These are phyloP conservation scores for Eudorina sp. DNA, from an alignment of 139 green algal species.

Conservation along the genomic window DNA sequence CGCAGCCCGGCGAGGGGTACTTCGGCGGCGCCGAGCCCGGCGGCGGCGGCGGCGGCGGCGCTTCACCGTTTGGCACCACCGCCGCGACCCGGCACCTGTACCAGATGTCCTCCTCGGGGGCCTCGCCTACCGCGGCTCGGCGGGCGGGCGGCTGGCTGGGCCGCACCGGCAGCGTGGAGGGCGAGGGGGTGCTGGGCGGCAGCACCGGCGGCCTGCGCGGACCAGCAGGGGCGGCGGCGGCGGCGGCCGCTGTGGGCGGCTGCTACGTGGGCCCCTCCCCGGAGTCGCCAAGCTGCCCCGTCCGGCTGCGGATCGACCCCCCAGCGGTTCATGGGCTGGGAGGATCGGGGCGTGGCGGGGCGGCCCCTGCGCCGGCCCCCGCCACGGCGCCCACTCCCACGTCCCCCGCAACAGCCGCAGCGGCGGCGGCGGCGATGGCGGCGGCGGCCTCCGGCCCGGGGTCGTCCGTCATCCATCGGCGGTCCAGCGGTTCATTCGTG, in stretches of 20 bases:
- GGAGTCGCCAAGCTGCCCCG: too few relatives aligned
- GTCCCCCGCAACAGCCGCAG: background rate
- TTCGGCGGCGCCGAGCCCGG: background rate
- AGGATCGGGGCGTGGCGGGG: too few relatives aligned
- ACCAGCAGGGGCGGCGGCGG: background rate
- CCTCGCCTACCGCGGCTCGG: too few relatives aligned
- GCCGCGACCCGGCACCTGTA: too few relatives aligned
- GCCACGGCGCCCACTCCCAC: too few relatives aligned
- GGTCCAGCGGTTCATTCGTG: background rate
- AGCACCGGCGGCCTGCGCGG: too few relatives aligned
- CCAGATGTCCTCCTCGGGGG: background rate
- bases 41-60: background rate
- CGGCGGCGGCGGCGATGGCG: background rate
- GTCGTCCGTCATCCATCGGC: background rate
- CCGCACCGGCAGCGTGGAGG: background rate
- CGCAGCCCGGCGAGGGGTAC: background rate
- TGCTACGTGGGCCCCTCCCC: too few relatives aligned
- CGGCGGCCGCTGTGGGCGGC: too few relatives aligned
- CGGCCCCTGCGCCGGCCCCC: too few relatives aligned
- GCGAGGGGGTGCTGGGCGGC: background rate
- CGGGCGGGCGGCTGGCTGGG: background rate
- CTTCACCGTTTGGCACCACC: background rate
- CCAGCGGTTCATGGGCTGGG: too few relatives aligned
- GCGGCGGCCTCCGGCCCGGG: too few relatives aligned
- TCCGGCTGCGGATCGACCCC: too few relatives aligned